phyloP scores from a whole-genome alignment of 2,329 filamentous ascomycete species.

The Gnomoniopsis smithogilvyi region DNA sequence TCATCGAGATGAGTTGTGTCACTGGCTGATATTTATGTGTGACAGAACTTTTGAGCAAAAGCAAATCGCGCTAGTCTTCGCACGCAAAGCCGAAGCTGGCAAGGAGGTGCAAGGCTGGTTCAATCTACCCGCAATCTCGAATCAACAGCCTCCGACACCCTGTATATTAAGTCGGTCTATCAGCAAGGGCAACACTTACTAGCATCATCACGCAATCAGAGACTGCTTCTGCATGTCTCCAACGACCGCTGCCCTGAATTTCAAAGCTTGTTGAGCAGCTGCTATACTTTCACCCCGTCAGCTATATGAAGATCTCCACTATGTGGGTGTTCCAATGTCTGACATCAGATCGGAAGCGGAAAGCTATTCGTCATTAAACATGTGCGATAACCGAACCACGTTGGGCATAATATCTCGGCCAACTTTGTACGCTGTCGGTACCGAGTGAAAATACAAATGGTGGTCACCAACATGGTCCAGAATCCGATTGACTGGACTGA shows the following conservation, averaged over 20 bases:
- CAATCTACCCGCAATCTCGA: neutral
- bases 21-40: neutral
- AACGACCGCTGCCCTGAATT: neutral
- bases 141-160: neutral
- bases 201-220: neutral
- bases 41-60: neutral
- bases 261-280: neutral
- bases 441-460: neutral
- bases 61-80: neutral
- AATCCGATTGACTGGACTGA: neutral
- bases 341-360: neutral
- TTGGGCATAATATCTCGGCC: neutral
- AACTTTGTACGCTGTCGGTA: neutral
- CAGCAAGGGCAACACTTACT: neutral
- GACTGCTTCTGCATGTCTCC: neutral
- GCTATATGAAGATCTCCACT: neutral
- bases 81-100: no score
- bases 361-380: neutral
- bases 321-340: neutral
- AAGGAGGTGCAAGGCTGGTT: neutral
- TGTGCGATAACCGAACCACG: neutral
- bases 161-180: neutral
- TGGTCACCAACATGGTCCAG: neutral
- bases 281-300: neutral
- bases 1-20: neutral